Evolutionary conservation across 805 yeast genomes (phyloP).

Genomic region (Wickerhamomyces sydowiorum): DNA sequence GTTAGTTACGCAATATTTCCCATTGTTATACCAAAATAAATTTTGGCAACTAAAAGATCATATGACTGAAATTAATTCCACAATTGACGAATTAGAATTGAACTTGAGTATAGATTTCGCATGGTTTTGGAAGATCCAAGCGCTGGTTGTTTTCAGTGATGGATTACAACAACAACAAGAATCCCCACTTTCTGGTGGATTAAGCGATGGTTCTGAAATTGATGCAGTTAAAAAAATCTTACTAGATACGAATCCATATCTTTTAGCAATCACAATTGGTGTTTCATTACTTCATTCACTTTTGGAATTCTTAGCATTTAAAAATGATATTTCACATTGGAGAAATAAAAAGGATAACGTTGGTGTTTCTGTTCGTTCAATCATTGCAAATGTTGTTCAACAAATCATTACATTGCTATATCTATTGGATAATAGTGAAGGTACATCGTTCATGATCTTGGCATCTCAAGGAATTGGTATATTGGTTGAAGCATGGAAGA

Average conservation of each 20-base stretch:
- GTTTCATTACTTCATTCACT: slow-evolving; percentile 32
- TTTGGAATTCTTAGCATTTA: slow-evolving; percentile 35
- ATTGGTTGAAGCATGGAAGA: slow-evolving; percentile 37
- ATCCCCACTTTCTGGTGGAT: slow-evolving; percentile 18
- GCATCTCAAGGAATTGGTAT: slow-evolving; percentile 32
- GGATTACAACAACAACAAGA: slow-evolving; percentile 26
- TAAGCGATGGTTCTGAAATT: slow-evolving; percentile 26
- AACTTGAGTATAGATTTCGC: slow-evolving; percentile 24
- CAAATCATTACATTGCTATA: slow-evolving; percentile 33
- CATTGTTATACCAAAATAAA: slow-evolving; percentile 30
- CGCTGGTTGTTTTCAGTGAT: slow-evolving; percentile 21
- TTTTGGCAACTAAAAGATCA: slow-evolving; percentile 35
- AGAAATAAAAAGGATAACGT: slow-evolving; percentile 32
- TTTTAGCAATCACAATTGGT: slow-evolving; percentile 25
- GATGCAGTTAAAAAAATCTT: slow-evolving; percentile 30
- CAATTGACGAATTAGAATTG: slow-evolving; percentile 19
- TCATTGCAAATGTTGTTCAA: slow-evolving; percentile 34
- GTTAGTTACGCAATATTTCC: slow-evolving; percentile 29
- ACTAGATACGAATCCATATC: slow-evolving; percentile 31
- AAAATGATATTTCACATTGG: slow-evolving; percentile 36
- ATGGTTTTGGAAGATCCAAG: slow-evolving; percentile 27
- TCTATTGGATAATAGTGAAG: slow-evolving; percentile 32
- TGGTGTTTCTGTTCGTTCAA: slow-evolving; percentile 33
- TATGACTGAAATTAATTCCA: slow-evolving; percentile 26
- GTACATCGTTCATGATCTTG: slow-evolving; percentile 32